These are phyloP conservation scores for Glebionis coronaria DNA, from an alignment of 129 eudicot genomes.

Conservation along the genomic window DNA sequence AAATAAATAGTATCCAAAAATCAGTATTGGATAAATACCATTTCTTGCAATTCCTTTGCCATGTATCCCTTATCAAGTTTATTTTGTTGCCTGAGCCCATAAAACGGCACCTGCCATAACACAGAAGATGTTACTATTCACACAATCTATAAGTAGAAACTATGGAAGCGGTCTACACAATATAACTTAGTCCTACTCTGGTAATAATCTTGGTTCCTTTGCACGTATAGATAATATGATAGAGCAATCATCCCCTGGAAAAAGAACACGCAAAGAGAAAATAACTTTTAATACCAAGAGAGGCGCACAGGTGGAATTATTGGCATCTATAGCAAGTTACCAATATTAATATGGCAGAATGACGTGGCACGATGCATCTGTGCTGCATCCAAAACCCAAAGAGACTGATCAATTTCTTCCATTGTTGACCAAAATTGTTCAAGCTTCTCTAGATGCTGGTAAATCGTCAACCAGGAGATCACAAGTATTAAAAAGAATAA, in stretches of 20 bases:
- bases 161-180: not conserved
- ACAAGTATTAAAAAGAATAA: constrained; percentile 5
- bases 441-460: constrained; percentile 74
- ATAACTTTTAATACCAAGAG: constrained; percentile 16
- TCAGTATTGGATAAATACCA: constrained; percentile 40
- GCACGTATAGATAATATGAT: constrained; percentile 46
- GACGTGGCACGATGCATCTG: constrained; percentile 46
- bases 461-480: constrained; percentile 23
- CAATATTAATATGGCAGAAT: constrained; percentile 59
- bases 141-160: constrained; percentile 8
- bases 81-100: constrained; percentile 54
- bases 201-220: constrained; percentile 54
- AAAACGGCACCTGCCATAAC: constrained; percentile 66
- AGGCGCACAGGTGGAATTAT: not conserved
- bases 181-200: constrained; percentile 51
- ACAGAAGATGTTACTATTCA: constrained; percentile 6
- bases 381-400: constrained; percentile 49
- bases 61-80: constrained; percentile 42
- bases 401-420: constrained; percentile 61
- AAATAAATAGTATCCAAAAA: constrained; percentile 15
- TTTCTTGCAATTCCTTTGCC: constrained; percentile 69
- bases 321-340: constrained; percentile 23
- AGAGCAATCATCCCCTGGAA: constrained; percentile 69
- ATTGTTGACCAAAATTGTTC: constrained; percentile 68
- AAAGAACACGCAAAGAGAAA: constrained; percentile 4